Evolutionary conservation across 1,139 yeast genomes (phyloP), one percentile per base, ranked within the genome.

Genomic region (Suhomyces kunorum): DNA sequence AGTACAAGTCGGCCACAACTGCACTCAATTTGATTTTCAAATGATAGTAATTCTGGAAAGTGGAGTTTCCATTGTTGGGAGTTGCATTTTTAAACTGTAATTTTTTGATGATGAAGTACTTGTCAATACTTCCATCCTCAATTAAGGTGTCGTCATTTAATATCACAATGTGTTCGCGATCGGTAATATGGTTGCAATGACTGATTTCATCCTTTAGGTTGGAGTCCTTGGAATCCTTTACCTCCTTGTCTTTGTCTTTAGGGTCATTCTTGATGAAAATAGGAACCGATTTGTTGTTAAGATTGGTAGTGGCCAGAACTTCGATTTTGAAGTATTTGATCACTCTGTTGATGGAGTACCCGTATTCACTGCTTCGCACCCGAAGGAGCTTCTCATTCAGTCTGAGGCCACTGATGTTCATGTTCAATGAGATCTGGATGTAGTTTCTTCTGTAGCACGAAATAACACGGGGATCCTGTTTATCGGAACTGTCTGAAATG

Each of bases 41-140:
- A 44, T 72, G 76, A 51, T 76, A 80, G 51, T 77, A 81, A 49
- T 80, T 79, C 50, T 79, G 84, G 45, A 73, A 70, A 12, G 75
- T 67, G 30, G 70, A 64, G 46, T 81, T 78, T 11, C 84, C 84
- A 51, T 80, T 80, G 53, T 80, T 80, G 5, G 85, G 82, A 0
- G 87, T 81, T 11, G 86, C 84, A 46, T 71, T 77, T 38, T 76
- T 71, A 55, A 81, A 81, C 54, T 80, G 83, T 47, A 79, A 66
- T 58, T 65, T 75, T 51, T 63, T 67, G 26, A 71, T 59, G 15
- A 63, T 55, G 47, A 59, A 67, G 45, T 53, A 70, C 39, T 63
- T 61, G 44, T 68, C 70, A 24, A 68, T 58, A 29, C 51, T 56
- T 8, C 56, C 56, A 40, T 59, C 50, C 11, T 50, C 53, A 6